Base-by-base conservation (phyloP, 177 flowering plant genomes). In the Vitis hybrid region DNA sequence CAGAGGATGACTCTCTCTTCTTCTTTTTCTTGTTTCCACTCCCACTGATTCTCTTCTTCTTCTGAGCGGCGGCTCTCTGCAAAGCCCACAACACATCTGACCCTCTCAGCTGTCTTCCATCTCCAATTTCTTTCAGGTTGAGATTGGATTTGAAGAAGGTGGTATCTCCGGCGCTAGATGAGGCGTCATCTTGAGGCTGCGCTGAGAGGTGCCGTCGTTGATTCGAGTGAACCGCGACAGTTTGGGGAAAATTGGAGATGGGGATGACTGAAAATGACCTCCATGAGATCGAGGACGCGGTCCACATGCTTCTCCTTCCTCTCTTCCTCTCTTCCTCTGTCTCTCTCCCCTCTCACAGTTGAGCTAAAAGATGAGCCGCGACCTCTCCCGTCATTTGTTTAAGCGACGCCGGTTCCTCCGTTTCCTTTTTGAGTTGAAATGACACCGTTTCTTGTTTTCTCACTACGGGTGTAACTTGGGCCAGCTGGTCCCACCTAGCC, bases 71-170 rank as follows among this genome's bases (percentile, higher is more conserved):
- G 4, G 85, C 82, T 76, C 72, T 77, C 60, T 75, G 75, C 40
- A 82, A 24, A 51, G 83, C 85, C 78, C 69, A 66, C 50, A 82
- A 72, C 56, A 82, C 80, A 59, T 78, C 85, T 19, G 76, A 69
- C n/a, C 85, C 83, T 2, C 76, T 76, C 13, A 78, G 67, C 61
- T 60, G 52, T 5, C 48, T 62, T 17, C 18, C 30, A 2, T 30
- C 57, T 13, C 21, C 65, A 54, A 14, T 52, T 52, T 69, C 56
- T 67, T 62, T 15, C 58, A 7, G 18, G 46, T 24, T n/a, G 58
- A 58, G 50, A 6, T 19, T 13, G 17, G 49, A 7, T 11, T 67
- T 58, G 18, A 61, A 4, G 67, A 73, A 24, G 17, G 68, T 56
- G 8, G 56, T 50, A 14, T 54, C 46, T 40, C 46, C 46, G 46